Base-by-base conservation (phyloP, 345 rosid genomes). In the Hibiscus tridactylites region DNA sequence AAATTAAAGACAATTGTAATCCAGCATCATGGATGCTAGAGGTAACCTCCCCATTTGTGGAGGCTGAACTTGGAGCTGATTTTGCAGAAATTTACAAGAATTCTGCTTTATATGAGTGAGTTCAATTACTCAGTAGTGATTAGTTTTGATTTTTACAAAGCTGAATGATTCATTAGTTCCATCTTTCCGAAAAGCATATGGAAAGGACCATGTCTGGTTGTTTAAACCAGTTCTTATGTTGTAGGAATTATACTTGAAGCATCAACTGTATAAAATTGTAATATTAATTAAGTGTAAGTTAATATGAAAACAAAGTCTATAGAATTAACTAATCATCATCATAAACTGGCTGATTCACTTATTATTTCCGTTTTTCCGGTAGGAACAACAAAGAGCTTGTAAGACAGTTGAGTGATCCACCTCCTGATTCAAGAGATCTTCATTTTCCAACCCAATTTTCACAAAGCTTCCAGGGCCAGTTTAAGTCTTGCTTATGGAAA, bases 21-120 rank as follows among this genome's bases (percentile, higher is more conserved):
- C 94, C 97, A 44, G 88, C 94, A 69, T 88, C 96, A 60, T 92
- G 96, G 96, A 82, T 90, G 87, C 66, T 92, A 70, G 92, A 88
- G 46, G 83, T 86, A 44, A 84, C 91, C 74, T 88, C 88, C 62
- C 74, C 72, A 53, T 86, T 87, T n/a, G 71, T 83, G 24, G 95
- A 92, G 81, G 58, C 72, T 70, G 84, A 88, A 71, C 86, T 84
- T 50, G 81, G 86, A 19, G 65, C 81, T 6, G 92, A 90, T 83
- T 92, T 86, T 69, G 84, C 80, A 13, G 50, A 84, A 74, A 77
- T 82, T 62, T 92, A 87, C 71, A 69, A 54, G 35, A 79, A 74
- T 3, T 90, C 98, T 0, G 3, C 73, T 66, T 74, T 88, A 64
- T 73, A 59, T 65, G 73, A 79, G 97, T 88, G 78, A 83, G 92